These are phyloP conservation scores for Solanum hybrid DNA, from an alignment of 305 asterid genomes.

Conservation along the genomic window DNA sequence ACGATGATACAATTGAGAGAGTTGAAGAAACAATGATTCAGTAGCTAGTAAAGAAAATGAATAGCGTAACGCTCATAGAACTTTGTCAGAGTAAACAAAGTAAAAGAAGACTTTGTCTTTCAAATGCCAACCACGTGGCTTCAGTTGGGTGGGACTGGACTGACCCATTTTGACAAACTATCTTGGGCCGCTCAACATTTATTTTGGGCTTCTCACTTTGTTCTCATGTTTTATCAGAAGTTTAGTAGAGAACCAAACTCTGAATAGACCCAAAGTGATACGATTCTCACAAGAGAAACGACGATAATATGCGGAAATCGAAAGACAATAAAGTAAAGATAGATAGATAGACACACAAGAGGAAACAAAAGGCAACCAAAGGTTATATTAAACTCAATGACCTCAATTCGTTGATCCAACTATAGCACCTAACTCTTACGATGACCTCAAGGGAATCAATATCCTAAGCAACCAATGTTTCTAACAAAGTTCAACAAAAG, in stretches of 20 bases:
- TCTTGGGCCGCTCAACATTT: neutral
- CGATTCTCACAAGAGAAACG: too few species aligned
- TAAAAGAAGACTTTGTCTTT: neutral
- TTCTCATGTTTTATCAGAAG: neutral
- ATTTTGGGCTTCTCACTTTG: neutral
- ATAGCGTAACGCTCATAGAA: neutral
- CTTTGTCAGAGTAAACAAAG: neutral
- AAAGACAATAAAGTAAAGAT: too few species aligned
- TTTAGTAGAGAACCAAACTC: neutral
- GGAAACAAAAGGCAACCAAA: too few species aligned
- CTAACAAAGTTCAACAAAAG: too few species aligned
- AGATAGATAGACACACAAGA: too few species aligned
- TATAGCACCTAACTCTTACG: too few species aligned
- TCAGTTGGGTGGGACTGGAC: neutral
- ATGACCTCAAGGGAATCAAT: too few species aligned
- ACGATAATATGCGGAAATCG: too few species aligned
- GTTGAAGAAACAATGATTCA: neutral
- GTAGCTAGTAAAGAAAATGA: too few species aligned
- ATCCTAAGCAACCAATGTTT: too few species aligned
- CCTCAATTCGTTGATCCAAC: too few species aligned
- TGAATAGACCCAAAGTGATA: neutral
- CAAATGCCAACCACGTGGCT: neutral
- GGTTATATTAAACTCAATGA: too few species aligned
- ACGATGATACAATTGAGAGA: neutral
- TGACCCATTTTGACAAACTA: neutral